Evolutionary conservation across 192 early-diverging fungal genomes (phyloP).

Genomic region (Backusella sp.): DNA sequence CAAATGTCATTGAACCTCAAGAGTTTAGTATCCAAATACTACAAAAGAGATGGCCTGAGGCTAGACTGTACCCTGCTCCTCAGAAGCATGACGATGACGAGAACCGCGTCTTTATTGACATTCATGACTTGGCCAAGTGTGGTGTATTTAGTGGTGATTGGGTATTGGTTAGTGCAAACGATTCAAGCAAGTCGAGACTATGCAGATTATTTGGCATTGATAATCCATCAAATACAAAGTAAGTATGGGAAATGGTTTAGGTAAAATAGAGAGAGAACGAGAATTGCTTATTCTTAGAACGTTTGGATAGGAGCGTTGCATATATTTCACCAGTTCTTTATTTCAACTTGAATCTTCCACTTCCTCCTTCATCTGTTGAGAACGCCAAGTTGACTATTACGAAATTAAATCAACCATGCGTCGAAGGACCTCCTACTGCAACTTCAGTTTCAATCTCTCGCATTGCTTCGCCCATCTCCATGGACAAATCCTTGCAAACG

Average conservation of each 20-base stretch:
- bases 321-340: constrained; percentile 56
- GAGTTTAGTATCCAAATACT: constrained; percentile 36
- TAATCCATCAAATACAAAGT: background rate
- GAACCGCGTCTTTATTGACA: constrained; percentile 49
- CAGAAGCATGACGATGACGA: constrained; percentile 48
- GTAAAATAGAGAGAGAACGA: background rate
- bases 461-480: constrained; percentile 60
- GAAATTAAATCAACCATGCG: constrained; percentile 7
- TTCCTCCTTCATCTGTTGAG: constrained; percentile 24
- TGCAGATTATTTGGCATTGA: constrained; percentile 43
- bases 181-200: constrained; percentile 36
- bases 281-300: background rate
- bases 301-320: constrained; percentile 13
- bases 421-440: constrained; percentile 46
- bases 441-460: constrained; percentile 61
- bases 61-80: constrained; percentile 47
- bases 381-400: constrained; percentile 22
- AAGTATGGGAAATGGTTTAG: background rate
- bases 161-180: constrained; percentile 42
- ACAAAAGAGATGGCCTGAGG: constrained; percentile 36
- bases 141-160: constrained; percentile 63
- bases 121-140: constrained; percentile 46
- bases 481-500: constrained; percentile 58
- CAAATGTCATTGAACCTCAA: constrained; percentile 20
- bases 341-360: constrained; percentile 55